These are phyloP conservation scores for Ophiosphaerella narmari DNA, from an alignment of 2,329 filamentous ascomycete genomes.

Conservation along the genomic window DNA sequence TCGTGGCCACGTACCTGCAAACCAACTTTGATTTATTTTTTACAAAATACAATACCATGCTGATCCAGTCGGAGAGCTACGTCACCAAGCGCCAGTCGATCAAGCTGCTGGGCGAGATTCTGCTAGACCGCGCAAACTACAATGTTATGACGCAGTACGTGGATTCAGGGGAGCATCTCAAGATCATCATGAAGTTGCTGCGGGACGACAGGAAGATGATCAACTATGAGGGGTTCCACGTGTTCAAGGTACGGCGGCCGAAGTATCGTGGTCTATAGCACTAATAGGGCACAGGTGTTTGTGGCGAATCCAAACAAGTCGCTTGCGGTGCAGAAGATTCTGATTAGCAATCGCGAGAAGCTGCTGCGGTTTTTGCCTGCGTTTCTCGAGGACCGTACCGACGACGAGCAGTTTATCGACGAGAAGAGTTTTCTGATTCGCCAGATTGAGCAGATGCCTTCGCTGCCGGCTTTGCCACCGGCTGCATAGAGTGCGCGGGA, in stretches of 20 bases:
- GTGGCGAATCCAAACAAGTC: conserved; percentile 98
- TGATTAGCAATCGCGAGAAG: conserved; percentile 94
- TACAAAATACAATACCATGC: conserved; percentile 80
- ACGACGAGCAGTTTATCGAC: conserved; percentile 98
- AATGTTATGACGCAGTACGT: conserved; percentile 98
- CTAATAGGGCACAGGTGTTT: conserved; percentile 67
- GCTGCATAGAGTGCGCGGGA: conserved; percentile 12
- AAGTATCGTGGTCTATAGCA: neutral
- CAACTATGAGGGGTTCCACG: conserved; percentile 98
- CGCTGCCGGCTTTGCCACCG: conserved; percentile 31
- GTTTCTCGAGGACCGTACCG: conserved; percentile 91
- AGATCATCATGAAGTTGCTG: conserved; percentile 97
- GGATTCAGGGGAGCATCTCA: conserved; percentile 91
- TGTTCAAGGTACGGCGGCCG: conserved; percentile 73
- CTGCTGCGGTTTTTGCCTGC: conserved; percentile 85
- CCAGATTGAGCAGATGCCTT: conserved; percentile 69
- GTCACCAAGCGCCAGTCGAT: conserved; percentile 98
- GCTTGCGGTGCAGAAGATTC: conserved; percentile 90
- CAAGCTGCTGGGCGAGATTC: conserved; percentile 91
- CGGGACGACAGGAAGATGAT: conserved; percentile 98
- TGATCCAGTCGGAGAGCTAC: conserved; percentile 92
- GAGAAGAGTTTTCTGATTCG: conserved; percentile 97
- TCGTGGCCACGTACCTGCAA: conserved; percentile 84
- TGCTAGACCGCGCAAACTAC: conserved; percentile 95
- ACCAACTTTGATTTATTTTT: conserved; percentile 96